A percentile compares a stretch with the other conserved stretches of the same genome.
Conservation (phyloP, 2,329 filamentous ascomycete species). For the Neonectria coccinea region DNA sequence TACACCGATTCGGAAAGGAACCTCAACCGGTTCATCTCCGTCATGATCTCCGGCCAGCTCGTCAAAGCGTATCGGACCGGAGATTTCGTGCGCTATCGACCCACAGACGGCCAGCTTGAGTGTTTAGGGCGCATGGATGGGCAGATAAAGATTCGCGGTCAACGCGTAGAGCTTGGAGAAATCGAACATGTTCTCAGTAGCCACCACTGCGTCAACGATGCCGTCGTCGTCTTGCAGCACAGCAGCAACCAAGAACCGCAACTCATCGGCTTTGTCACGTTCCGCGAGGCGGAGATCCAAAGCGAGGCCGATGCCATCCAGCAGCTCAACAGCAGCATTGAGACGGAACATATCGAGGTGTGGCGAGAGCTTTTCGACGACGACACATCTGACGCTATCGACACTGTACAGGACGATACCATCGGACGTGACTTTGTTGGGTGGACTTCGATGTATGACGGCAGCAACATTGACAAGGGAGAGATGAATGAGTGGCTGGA, state of each 20-base stretch:
- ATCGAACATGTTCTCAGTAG: slow-evolving; percentile 27
- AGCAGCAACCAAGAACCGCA: slow-evolving; percentile 13
- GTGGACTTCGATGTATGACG: slow-evolving; percentile 51
- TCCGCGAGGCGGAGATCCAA: not conserved
- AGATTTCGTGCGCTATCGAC: slow-evolving; percentile 32
- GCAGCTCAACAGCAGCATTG: not conserved
- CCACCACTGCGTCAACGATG: slow-evolving; percentile 22
- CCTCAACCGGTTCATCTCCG: not conserved
- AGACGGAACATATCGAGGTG: slow-evolving; percentile 6
- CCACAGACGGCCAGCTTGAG: slow-evolving; percentile 27
- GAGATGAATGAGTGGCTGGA: slow-evolving; percentile 51
- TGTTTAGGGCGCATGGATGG: slow-evolving; percentile 38
- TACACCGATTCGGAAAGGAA: not conserved
- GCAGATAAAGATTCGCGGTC: slow-evolving; percentile 40
- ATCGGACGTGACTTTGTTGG: slow-evolving; percentile 46
- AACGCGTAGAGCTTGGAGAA: slow-evolving; percentile 40
- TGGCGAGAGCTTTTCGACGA: slow-evolving; percentile 39
- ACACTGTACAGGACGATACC: slow-evolving; percentile 9
- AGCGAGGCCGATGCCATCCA: not conserved
- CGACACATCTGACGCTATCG: slow-evolving; percentile 28
- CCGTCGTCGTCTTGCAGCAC: slow-evolving; percentile 30
- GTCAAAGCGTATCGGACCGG: slow-evolving; percentile 33
- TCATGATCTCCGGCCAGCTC: not conserved
- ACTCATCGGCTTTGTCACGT: slow-evolving; percentile 24
- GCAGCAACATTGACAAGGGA: slow-evolving; percentile 37